phyloP scores from a whole-genome alignment of 208 protist genomes.

The Leishmania braziliensis region DNA sequence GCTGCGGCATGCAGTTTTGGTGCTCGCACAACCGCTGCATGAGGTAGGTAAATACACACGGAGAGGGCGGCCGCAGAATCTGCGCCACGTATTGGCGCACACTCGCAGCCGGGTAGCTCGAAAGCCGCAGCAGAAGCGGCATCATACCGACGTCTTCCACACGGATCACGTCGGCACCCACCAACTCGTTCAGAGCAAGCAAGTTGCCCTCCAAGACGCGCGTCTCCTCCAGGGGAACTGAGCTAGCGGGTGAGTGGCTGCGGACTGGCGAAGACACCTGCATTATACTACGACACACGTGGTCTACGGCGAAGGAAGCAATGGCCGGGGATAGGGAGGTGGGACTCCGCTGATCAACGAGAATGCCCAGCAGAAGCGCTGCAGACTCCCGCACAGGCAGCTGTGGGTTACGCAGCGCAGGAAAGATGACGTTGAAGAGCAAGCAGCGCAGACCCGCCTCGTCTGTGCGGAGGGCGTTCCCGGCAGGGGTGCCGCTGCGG shows the following conservation, averaged over 20 bases:
- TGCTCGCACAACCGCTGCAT: constrained; percentile 35
- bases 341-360: constrained; percentile 24
- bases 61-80: constrained; percentile 54
- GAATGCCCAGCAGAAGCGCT: constrained; percentile 34
- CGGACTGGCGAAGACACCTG: constrained; percentile 10
- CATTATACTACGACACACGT: constrained; percentile 30
- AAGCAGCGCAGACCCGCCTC: constrained; percentile 32
- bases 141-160: constrained; percentile 13
- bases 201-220: constrained; percentile 50
- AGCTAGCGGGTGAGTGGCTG: constrained; percentile 6
- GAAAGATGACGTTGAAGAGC: constrained; percentile 51
- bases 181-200: constrained; percentile 35
- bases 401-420: constrained; percentile 52
- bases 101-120: constrained; percentile 67
- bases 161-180: constrained; percentile 21
- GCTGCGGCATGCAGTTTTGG: constrained; percentile 15
- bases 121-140: constrained; percentile 50
- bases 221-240: constrained; percentile 27
- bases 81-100: constrained; percentile 78
- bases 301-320: constrained; percentile 31
- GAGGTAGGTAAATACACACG: constrained; percentile 45
- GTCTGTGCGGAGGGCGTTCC: constrained; percentile 24
- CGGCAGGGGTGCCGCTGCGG: constrained; percentile 20
- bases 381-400: constrained; percentile 65
- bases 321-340: constrained; percentile 26